Evolutionary conservation across 2,329 filamentous ascomycete genomes (phyloP).

Genomic region (Ascochyta viciae-villosae): DNA sequence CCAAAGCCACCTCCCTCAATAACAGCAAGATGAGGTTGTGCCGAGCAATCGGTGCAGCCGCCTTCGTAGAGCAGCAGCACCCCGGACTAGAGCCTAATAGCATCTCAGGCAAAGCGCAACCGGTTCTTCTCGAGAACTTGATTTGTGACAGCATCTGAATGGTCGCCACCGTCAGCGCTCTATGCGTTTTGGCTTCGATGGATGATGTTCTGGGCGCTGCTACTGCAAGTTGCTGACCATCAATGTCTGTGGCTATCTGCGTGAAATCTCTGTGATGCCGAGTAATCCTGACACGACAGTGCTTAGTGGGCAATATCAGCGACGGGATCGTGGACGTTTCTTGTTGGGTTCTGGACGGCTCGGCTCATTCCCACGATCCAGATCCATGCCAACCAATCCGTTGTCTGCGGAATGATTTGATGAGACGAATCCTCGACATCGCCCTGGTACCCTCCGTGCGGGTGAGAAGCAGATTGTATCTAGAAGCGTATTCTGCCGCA

Average conservation of each 20-base stretch:
- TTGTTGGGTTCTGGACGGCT: background rate
- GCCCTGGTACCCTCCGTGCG: background rate
- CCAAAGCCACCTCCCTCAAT: background rate
- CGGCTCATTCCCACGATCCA: background rate
- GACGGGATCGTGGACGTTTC: background rate
- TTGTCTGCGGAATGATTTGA: too few species aligned
- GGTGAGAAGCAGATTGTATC: background rate
- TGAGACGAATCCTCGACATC: background rate
- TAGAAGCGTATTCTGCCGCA: background rate
- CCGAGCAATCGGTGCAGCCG: slow-evolving; percentile 4
- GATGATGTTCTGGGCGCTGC: background rate
- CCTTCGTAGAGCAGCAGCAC: background rate
- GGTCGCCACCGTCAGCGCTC: background rate
- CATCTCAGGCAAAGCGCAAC: background rate
- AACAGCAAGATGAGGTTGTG: background rate
- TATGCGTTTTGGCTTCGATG: background rate
- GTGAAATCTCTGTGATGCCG: background rate
- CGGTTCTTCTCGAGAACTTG: background rate
- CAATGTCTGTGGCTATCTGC: background rate
- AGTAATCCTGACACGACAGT: background rate
- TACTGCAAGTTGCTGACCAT: background rate
- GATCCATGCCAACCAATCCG: background rate
- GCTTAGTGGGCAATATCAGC: background rate
- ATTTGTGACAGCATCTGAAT: background rate
- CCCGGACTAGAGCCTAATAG: background rate